Base-by-base conservation (phyloP, 306 rosid species). In the Spatholobus suberectus region DNA sequence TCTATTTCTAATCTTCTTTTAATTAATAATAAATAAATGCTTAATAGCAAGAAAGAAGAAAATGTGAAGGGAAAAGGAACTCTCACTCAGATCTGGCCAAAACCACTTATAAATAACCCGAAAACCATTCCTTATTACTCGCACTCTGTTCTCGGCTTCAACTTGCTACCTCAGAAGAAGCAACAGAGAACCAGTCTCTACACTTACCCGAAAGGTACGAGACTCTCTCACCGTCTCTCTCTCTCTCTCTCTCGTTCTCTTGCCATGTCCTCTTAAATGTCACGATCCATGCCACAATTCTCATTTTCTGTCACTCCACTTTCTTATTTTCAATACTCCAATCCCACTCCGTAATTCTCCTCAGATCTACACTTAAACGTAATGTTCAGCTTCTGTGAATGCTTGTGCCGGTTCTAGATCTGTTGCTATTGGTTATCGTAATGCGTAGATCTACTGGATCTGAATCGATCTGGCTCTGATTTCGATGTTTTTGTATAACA, bases 81-180 rank as follows among this genome's bases (percentile, higher is more conserved):
- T 17, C 55, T 51, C 11, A 26, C 55, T 51, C 65, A 90, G 91
- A 90, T 85, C 93, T 49, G 34, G 26, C n/a, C 8, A 38, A 18
- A 47, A 46, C 46, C 67, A 77, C 88, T n/a, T 87, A 92, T 92
- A 92, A 90, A 88, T 91, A 87, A 2, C 34, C 59, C 69, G 75
- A 6, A 35, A 41, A 17, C 14, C 49, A 12, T 21, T 14, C 62
- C 46, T 0, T 37, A 38, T 1, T 8, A 0, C 77, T 87, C 86
- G 90, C 77, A 70, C 80, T 82, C 80, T 74, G 73, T 76, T 84
- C 86, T 81, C 77, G 59, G 77, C 90, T 73, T 87, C 84, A 77
- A 61, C 24, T 47, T 37, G 18, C n/a, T n/a, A n/a, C n/a, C n/a
- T n/a, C n/a, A n/a, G 79, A 54, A 68, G 80, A 79, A 21, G 49